Percentiles rank a stretch among this genome's conserved stretches.
Evolutionary conservation across 225 moss, liverwort and hornwort species (phyloP).

Genomic region (Pseudisothecium myosuroides): DNA sequence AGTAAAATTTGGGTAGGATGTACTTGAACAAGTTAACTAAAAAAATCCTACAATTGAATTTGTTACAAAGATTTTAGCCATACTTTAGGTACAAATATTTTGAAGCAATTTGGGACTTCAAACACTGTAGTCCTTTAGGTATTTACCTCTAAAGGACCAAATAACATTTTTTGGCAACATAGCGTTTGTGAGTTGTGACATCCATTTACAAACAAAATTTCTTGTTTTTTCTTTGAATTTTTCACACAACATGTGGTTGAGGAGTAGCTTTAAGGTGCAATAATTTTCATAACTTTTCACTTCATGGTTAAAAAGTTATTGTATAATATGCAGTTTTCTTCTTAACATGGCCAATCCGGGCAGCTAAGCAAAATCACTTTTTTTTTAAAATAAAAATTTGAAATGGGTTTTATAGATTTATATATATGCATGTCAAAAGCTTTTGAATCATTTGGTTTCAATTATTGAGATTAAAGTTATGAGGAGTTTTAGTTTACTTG

Average conservation of each 20-base stretch:
- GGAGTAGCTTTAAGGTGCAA: background rate
- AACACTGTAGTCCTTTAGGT: too few relatives aligned
- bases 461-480: background rate
- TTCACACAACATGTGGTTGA: background rate
- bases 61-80: too few relatives aligned
- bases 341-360: too few relatives aligned
- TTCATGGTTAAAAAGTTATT: background rate
- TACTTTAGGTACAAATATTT: too few relatives aligned
- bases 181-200: background rate
- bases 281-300: background rate
- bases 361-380: too few relatives aligned
- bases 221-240: background rate
- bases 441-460: background rate
- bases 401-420: accelerated
- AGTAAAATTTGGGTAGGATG: too few relatives aligned
- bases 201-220: accelerated
- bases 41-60: too few relatives aligned
- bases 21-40: too few relatives aligned
- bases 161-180: background rate
- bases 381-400: background rate
- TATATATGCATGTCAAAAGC: accelerated
- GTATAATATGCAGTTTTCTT: too few relatives aligned
- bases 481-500: accelerated
- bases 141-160: background rate
- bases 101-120: too few relatives aligned